Conservation (phyloP, 2,329 filamentous ascomycete genomes). For the Fusarium equiseti region DNA sequence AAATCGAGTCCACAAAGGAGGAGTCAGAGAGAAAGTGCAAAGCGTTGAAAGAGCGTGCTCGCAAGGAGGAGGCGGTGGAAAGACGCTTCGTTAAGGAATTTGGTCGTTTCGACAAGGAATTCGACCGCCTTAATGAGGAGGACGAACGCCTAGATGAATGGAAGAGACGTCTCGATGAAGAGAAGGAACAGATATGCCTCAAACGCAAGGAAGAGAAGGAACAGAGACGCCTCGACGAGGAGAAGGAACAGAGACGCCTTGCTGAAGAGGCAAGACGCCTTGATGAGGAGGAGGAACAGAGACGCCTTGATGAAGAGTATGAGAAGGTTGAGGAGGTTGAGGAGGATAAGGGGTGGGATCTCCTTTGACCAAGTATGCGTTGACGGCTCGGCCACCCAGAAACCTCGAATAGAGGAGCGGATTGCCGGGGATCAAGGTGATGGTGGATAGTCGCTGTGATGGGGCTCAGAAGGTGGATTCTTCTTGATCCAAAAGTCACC, state of each 20-base stretch:
- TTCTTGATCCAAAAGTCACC: neutral
- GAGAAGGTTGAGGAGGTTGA: neutral
- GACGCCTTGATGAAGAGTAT: neutral
- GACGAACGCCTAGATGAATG: too few species aligned
- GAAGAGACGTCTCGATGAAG: fast-evolving
- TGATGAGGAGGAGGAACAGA: neutral
- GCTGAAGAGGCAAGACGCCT: too few species aligned
- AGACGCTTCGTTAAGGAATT: neutral
- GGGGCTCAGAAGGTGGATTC: neutral
- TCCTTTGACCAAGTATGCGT: neutral
- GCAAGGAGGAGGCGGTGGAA: neutral
- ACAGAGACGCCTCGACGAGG: too few species aligned
- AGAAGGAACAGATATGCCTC: neutral
- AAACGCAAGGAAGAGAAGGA: too few species aligned
- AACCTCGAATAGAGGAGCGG: neutral
- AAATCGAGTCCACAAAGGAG: neutral
- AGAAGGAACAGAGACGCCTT: too few species aligned
- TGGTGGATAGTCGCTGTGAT: neutral
- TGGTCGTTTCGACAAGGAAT: fast-evolving
- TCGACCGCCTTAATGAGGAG: fast-evolving
- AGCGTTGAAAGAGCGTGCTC: neutral
- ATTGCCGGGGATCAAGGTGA: neutral
- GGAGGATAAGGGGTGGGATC: neutral
- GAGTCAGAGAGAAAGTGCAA: neutral
- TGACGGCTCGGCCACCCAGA: neutral